Evolutionary conservation across 805 yeast genomes (phyloP), one percentile per base, ranked within the genome.

Genomic region (Yarrowia divulgata): DNA sequence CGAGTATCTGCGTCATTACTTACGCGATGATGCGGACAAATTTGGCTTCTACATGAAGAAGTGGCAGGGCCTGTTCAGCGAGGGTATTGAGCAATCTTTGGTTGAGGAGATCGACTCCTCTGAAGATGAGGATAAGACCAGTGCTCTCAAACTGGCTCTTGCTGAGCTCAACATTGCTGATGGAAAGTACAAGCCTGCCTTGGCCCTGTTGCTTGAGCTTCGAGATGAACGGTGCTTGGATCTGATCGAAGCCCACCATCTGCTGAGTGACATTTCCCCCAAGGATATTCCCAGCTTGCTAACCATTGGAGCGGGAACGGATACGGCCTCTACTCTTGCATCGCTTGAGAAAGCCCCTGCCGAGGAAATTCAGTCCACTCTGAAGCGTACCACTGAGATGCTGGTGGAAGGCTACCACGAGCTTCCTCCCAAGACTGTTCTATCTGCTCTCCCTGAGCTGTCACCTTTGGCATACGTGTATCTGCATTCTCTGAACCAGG

Each of bases 381-480:
- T 90, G 8, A 62, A 71, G 1, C 84, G 83, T 16, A 78, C 87
- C 0, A 79, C 91, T 8, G 76, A 81, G 4, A 78, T 90, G 8
- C 79, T 91, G 39, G 88, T 89, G 2, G 86, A 84, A 12, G 85
- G 85, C 62, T 81, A 91, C 52, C 90, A 88, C 72, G 92, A 90
- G 73, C 78, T 93, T 3, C 72, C 82, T 1, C 90, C 97, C 0
- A 73, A 75, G 1, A 76, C 78, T 1, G 80, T 94, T 0, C 77
- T 91, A 0, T 72, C 45, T 16, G 57, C 57, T n/a, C 55, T 63
- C 10, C 68, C 68, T 1, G 55, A 37, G 37, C 48, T 46, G 1
- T 48, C 68, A 9, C 55, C 57, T 1, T 78, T 92, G 8, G 84
- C 85, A 62, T 92, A 86, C 73, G 78, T 90, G 23, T 91, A 90